phyloP scores from a whole-genome alignment of 441 rosid species.

The Francoa sonchifolia region DNA sequence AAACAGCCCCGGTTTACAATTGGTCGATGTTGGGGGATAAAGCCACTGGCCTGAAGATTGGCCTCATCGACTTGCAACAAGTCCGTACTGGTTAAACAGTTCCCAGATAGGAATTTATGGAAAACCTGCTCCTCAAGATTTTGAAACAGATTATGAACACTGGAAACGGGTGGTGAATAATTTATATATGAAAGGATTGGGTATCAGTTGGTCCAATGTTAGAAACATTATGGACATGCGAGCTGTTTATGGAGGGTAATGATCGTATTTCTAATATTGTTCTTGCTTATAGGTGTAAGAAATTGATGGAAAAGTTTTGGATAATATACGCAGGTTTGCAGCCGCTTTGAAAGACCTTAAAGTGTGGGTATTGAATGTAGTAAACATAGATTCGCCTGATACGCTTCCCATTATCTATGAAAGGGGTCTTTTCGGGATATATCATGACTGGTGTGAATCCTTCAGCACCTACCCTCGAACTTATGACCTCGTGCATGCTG shows the following conservation, averaged over 20 bases:
- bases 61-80: slow-evolving; percentile 69
- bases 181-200: slow-evolving; percentile 64
- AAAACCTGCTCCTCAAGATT: slow-evolving; percentile 82
- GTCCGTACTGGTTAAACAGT: slow-evolving; percentile 73
- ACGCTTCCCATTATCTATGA: slow-evolving; percentile 81
- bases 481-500: slow-evolving; percentile 90
- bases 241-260: slow-evolving; percentile 92
- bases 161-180: slow-evolving; percentile 83
- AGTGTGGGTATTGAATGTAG: slow-evolving; percentile 93
- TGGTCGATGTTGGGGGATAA: no score
- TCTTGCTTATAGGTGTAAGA: not conserved
- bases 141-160: slow-evolving; percentile 54
- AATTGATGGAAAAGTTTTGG: slow-evolving; percentile 1
- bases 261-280: not conserved
- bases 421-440: slow-evolving; percentile 83
- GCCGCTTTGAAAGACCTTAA: slow-evolving; percentile 73
- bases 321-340: slow-evolving; percentile 65
- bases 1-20: no score
- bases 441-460: slow-evolving; percentile 96
- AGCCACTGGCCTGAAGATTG: slow-evolving; percentile 90
- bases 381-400: slow-evolving; percentile 73
- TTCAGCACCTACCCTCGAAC: slow-evolving; percentile 90
- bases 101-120: slow-evolving; percentile 83
- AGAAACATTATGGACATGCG: slow-evolving; percentile 97
- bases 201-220: slow-evolving; percentile 71